Evolutionary conservation across 108 stramenopile genomes (phyloP).

Genomic region (Cyclotella baltica): DNA sequence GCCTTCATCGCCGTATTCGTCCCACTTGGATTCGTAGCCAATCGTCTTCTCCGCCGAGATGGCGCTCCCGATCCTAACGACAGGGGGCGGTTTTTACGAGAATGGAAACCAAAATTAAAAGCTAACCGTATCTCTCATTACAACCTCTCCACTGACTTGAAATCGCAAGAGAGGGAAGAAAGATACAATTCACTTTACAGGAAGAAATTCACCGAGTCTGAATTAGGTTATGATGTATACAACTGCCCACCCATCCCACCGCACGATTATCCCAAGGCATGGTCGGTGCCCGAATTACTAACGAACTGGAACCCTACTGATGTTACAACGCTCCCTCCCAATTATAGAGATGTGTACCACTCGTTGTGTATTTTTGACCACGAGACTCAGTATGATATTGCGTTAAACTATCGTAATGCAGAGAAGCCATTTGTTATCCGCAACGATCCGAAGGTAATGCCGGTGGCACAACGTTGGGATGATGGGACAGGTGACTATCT

Average conservation of each 20-base stretch:
- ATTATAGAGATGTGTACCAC: slow-evolving; percentile 38
- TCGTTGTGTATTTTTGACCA: slow-evolving; percentile 51
- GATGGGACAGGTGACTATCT: slow-evolving; percentile 61
- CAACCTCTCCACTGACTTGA: neutral
- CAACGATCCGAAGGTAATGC: slow-evolving; percentile 70
- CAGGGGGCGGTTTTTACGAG: slow-evolving; percentile 3
- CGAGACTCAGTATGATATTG: slow-evolving; percentile 40
- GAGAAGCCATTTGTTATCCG: slow-evolving; percentile 86
- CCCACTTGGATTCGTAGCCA: slow-evolving; percentile 13
- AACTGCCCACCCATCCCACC: slow-evolving; percentile 44
- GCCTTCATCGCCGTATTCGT: slow-evolving; percentile 8
- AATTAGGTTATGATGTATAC: slow-evolving; percentile 36
- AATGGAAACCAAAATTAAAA: slow-evolving; percentile 14
- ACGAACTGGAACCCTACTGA: slow-evolving; percentile 44
- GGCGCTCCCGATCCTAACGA: neutral
- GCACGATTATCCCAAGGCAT: slow-evolving; percentile 43
- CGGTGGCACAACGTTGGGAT: slow-evolving; percentile 62
- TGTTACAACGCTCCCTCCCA: slow-evolving; percentile 19
- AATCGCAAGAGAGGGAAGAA: slow-evolving; percentile 9
- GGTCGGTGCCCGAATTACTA: slow-evolving; percentile 33
- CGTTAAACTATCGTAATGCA: slow-evolving; percentile 55
- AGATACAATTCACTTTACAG: slow-evolving; percentile 28
- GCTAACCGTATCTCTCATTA: no score
- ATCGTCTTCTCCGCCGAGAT: neutral
- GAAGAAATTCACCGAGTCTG: slow-evolving; percentile 16